Base-by-base conservation (phyloP, 768 basidiomycete species). In the Termitomyces sp. region DNA sequence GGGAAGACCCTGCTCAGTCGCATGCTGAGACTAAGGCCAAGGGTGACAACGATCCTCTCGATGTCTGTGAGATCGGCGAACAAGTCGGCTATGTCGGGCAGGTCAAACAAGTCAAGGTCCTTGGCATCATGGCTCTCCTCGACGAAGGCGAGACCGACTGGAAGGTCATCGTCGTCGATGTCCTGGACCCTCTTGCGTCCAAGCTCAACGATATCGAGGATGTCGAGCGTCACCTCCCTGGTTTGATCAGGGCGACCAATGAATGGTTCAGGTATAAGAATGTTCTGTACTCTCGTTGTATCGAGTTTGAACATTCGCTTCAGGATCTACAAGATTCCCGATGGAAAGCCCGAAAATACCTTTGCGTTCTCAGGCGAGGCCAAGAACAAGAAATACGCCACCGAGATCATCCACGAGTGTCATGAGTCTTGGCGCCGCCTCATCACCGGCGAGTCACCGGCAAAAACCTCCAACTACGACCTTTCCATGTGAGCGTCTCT, bases 131-230 rank as follows among this genome's bases (percentile, higher is more conserved):
- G 96, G 97, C 97, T 60, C 83, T 98, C 61, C 88, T 98, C 67
- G 97, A 99, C 73, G 97, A 98, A 75, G 97, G 97, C 69, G 97
- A 98, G 82, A 98, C 97, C 66, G 97, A 98, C 82, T 99, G 97
- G 97, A 99, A 99, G 79, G 92, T 99, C 80, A 86, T 99, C 76
- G 97, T 96, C 73, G 94, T 98, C 66, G 97, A 98, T 73, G 85
- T 97, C 64, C 85, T 86, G 67, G 97, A 98, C 74, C 96, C 97
- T 47, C 88, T 98, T 63, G 97, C 97, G 15, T 82, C 91, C 72
- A 93, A 96, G 77, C 84, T 99, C 71, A 99, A 98, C 77, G 97
- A 99, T 76, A 92, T 98, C 60, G 97, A 98, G 79, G 97, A 99
- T 70, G 95, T 99, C 70, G 97, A 98, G 80, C 85, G 95, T 66